Evolutionary conservation across 2,329 filamentous ascomycete species (phyloP).

Genomic region (Neonectria hederae): DNA sequence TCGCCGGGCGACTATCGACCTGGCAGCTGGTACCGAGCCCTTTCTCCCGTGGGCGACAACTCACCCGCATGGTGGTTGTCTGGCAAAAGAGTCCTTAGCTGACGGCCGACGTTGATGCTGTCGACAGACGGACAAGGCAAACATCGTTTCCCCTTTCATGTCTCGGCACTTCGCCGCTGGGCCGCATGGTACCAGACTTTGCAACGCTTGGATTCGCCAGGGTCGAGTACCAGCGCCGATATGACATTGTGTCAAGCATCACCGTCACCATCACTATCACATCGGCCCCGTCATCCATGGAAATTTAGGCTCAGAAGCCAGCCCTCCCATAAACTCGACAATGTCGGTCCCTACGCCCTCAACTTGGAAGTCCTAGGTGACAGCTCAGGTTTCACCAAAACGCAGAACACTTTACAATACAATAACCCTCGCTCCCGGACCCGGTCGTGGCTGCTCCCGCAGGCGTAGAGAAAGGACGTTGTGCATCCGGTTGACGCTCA

Average conservation of each 20-base stretch:
- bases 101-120: neutral
- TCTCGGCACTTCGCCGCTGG: constrained; percentile 7
- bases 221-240: neutral
- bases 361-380: constrained; percentile 3
- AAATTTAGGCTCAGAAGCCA: neutral
- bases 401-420: neutral
- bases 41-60: constrained; percentile 11
- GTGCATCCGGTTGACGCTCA: constrained; percentile 2
- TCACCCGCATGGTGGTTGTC: constrained; percentile 20
- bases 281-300: neutral
- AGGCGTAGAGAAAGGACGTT: neutral
- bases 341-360: neutral
- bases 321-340: neutral
- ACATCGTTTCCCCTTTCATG: neutral
- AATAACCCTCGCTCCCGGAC: neutral
- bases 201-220: constrained; percentile 7
- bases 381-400: constrained; percentile 17
- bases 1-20: neutral
- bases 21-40: constrained; percentile 9
- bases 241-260: constrained; percentile 1
- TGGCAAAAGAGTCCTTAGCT: constrained; percentile 6
- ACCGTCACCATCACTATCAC: neutral
- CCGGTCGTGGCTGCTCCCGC: neutral
- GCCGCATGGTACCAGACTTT: constrained; percentile 18
- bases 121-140: neutral